Base-by-base conservation (phyloP, 176 grass and related monocot genomes). In the Alopecurus myosuroides region DNA sequence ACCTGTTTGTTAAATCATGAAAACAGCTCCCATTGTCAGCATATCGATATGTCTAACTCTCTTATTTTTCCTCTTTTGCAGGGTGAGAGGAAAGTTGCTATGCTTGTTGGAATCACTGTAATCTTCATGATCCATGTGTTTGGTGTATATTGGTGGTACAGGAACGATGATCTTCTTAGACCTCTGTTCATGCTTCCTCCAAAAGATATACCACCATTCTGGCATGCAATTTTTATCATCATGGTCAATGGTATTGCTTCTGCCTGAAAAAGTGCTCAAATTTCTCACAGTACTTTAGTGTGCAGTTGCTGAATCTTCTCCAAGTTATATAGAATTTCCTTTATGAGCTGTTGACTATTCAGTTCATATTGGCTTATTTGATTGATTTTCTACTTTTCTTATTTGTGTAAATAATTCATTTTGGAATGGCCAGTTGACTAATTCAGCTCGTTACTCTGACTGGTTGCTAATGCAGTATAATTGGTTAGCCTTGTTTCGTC, bases 221-320 rank as follows among this genome's bases (percentile, higher is more conserved):
- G 97, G 97, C 97, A 99, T 84, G 93, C 88, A 44, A 89, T 99
- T 83, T 99, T 99, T 77, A 94, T 99, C 81, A 99, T 99, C 89
- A 92, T 99, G 91, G 84, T 99, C 58, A 99, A 99, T 61, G 97
- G 97, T 99, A 96, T 61, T 86, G n/a, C 48, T 72, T 61, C 44
- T 51, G 28, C 39, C 15, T 65, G 37, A 87, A 65, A n/a, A 11
- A 36, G 11, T 70, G 55, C 63, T 52, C 58, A 48, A 86, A 76
- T 84, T 85, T 49, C 5, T 6, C 37, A 9, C 83, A 53, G 25
- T 57, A 19, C 4, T 76, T 45, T 51, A 53, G 60, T 71, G 25
- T 87, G 25, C 34, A 7, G 15, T 45, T 51, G 9, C 52, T 77
- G 77, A 83, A 56, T 82, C 56, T 72, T 81, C 10, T 34, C 25